These are phyloP conservation scores for Aegilops longissima DNA, from an alignment of 176 grass and related monocot species.

Conservation along the genomic window DNA sequence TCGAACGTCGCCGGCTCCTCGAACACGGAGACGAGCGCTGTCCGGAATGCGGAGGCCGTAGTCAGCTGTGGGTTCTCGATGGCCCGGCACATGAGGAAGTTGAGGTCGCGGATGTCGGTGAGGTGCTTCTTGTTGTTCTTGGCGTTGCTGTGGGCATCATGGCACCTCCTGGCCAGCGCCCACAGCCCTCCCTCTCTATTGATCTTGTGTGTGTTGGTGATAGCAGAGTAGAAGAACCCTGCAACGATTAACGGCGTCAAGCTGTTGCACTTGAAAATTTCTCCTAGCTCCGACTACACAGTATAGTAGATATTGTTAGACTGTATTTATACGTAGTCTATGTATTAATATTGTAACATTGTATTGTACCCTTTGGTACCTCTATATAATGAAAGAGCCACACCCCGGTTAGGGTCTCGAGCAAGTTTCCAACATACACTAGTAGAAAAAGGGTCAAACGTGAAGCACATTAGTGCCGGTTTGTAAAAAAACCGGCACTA, in stretches of 20 bases:
- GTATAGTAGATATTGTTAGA: too few relatives aligned
- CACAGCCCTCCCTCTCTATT: conserved; percentile 61
- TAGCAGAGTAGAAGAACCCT: conserved; percentile 84
- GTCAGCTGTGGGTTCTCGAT: conserved; percentile 85
- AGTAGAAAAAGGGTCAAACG: too few relatives aligned
- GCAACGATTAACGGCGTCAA: background rate
- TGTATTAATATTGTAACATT: too few relatives aligned
- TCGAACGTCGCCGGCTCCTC: conserved; percentile 53
- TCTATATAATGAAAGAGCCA: too few relatives aligned
- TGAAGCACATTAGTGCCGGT: too few relatives aligned
- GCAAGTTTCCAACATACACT: too few relatives aligned
- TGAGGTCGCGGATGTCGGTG: conserved; percentile 70
- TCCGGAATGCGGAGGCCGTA: conserved; percentile 50
- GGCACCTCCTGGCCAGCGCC: conserved; percentile 82
- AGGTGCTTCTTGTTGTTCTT: conserved; percentile 82
- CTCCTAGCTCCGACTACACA: too few relatives aligned
- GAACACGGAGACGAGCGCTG: conserved; percentile 73
- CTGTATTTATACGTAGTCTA: too few relatives aligned
- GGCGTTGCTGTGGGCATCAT: conserved; percentile 50
- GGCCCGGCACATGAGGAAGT: conserved; percentile 80
- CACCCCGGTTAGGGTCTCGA: too few relatives aligned
- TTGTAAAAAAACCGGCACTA: too few relatives aligned
- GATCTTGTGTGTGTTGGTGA: conserved; percentile 66
- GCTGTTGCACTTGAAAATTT: background rate
- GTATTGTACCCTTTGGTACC: too few relatives aligned